Conservation (phyloP, 192 early-diverging fungal species). For the Pilobolus umbonatus region DNA sequence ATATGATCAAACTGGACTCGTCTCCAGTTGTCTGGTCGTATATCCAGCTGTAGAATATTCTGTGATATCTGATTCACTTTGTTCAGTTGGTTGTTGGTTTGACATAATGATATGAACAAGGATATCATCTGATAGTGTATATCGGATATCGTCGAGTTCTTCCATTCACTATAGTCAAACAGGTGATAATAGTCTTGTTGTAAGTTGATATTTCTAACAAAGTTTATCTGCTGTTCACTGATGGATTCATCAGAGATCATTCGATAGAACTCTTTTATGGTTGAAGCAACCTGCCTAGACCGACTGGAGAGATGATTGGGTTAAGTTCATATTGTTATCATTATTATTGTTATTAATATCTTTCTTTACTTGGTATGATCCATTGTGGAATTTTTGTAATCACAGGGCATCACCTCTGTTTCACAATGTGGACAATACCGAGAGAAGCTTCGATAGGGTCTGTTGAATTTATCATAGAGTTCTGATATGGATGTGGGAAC, state of each 20-base stretch:
- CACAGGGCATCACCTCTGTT: constrained; percentile 39
- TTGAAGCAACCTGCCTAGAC: constrained; percentile 5
- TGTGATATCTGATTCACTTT: not conserved
- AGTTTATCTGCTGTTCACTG: constrained; percentile 3
- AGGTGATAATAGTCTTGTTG: constrained; percentile 8
- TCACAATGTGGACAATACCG: constrained; percentile 48
- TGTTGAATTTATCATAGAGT: constrained; percentile 48
- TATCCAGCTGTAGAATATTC: not conserved
- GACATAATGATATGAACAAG: constrained; percentile 5
- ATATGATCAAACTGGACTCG: constrained; percentile 57
- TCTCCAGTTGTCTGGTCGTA: constrained; percentile 44
- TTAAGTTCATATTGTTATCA: not conserved
- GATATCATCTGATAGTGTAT: constrained; percentile 1
- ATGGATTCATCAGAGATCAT: not conserved
- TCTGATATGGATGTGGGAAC: constrained; percentile 40
- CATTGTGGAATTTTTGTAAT: not conserved
- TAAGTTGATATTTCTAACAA: constrained; percentile 11
- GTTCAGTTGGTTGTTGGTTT: not conserved
- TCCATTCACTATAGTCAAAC: not conserved
- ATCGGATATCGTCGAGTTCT: not conserved
- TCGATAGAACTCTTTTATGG: not conserved
- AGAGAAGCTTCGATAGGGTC: constrained; percentile 47
- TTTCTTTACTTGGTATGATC: not conserved
- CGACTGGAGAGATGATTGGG: constrained; percentile 1
- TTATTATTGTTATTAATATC: not conserved